phyloP scores from a whole-genome alignment of 768 basidiomycete genomes.

The Rhodotorula kratochvilovae region DNA sequence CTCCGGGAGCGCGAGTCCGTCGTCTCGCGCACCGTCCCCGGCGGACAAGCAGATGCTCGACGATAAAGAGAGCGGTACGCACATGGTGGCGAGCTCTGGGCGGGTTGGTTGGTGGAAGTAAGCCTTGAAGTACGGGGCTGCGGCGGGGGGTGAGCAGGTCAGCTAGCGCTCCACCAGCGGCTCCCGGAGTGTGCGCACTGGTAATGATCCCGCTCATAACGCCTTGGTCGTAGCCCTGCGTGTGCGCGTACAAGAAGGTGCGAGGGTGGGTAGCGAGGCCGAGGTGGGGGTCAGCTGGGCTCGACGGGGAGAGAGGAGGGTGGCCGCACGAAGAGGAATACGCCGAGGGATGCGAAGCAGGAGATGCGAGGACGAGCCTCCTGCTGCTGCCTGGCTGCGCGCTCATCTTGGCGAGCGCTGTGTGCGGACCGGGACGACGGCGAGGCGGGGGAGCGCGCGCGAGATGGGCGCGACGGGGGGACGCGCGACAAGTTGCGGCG shows the following conservation, averaged over 20 bases:
- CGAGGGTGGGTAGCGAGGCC: conserved; percentile 58
- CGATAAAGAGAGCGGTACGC: background rate
- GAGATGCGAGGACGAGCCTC: conserved; percentile 74
- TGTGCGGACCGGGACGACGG: background rate
- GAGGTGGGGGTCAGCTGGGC: conserved; percentile 54
- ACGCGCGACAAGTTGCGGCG: too few relatives aligned
- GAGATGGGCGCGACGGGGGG: too few relatives aligned
- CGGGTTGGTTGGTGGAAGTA: conserved; percentile 75
- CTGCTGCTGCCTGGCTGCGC: conserved; percentile 51
- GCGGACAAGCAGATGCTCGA: too few relatives aligned
- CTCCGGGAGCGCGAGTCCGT: too few relatives aligned
- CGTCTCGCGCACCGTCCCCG: too few relatives aligned
- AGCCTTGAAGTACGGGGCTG: conserved; percentile 70
- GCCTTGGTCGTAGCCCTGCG: conserved; percentile 32
- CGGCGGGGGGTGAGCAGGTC: background rate
- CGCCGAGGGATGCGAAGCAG: conserved; percentile 74
- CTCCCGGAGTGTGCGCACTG: background rate
- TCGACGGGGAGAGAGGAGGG: background rate
- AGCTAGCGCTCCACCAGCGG: background rate
- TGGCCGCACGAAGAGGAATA: conserved; percentile 63
- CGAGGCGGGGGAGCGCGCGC: background rate
- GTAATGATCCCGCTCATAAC: conserved; percentile 68
- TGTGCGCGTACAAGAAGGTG: conserved; percentile 49
- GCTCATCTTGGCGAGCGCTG: too few relatives aligned
- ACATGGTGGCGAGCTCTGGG: conserved; percentile 77